These are phyloP conservation scores for Blastobotrys robertii DNA, from an alignment of 805 yeast genomes.

Conservation along the genomic window DNA sequence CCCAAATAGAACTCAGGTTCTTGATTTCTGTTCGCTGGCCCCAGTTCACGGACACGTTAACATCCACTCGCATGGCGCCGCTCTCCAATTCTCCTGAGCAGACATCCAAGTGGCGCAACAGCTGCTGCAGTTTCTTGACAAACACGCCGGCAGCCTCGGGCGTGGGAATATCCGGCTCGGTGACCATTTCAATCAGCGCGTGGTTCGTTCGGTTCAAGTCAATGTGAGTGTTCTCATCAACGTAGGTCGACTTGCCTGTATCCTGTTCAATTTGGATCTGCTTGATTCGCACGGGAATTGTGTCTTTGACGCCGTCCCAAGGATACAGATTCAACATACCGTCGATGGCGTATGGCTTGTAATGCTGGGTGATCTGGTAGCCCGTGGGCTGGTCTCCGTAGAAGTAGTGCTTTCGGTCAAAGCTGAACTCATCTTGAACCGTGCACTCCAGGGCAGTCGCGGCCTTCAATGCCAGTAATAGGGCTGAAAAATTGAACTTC, in stretches of 20 bases:
- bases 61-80: slow-evolving; percentile 94
- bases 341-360: slow-evolving; percentile 61
- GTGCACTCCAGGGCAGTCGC: slow-evolving; percentile 59
- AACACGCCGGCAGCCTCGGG: slow-evolving; percentile 66
- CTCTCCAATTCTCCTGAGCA: slow-evolving; percentile 88
- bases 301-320: slow-evolving; percentile 41
- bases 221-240: slow-evolving; percentile 36
- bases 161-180: slow-evolving; percentile 72
- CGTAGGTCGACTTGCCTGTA: slow-evolving; percentile 71
- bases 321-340: slow-evolving; percentile 47
- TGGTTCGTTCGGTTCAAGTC: slow-evolving; percentile 80
- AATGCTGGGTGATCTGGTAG: slow-evolving; percentile 89
- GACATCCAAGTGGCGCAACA: slow-evolving; percentile 57
- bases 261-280: slow-evolving; percentile 94
- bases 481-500: slow-evolving; percentile 59
- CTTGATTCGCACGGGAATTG: slow-evolving; percentile 47
- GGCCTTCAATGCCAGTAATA: slow-evolving; percentile 59
- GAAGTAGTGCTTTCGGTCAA: slow-evolving; percentile 92
- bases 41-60: slow-evolving; percentile 67
- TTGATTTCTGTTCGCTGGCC: slow-evolving; percentile 79
- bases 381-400: slow-evolving; percentile 96
- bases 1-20: slow-evolving; percentile 75
- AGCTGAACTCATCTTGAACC: slow-evolving; percentile 48
- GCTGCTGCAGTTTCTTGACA: slow-evolving; percentile 66
- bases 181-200: slow-evolving; percentile 85